phyloP scores from a whole-genome alignment of 768 basidiomycete species.

The Chalciporus pseudorubinellus region DNA sequence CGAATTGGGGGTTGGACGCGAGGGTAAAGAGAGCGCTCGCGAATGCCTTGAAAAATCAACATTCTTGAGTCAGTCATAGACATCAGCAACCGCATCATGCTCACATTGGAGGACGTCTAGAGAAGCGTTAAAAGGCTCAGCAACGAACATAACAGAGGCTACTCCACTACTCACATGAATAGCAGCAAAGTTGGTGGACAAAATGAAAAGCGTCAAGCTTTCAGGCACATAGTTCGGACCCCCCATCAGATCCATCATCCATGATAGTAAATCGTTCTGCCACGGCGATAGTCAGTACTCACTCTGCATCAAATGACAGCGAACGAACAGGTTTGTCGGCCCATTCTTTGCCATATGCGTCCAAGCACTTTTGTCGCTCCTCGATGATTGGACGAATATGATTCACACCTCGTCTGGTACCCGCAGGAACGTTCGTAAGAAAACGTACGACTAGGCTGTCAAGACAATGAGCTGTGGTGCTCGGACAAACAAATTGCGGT shows the following conservation, averaged over 20 bases:
- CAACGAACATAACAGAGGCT: too few species aligned
- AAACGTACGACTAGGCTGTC: conserved; percentile 19
- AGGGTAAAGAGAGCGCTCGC: neutral
- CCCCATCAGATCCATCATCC: conserved; percentile 25
- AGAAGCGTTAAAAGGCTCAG: neutral
- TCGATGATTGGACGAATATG: conserved; percentile 30
- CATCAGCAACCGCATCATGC: neutral
- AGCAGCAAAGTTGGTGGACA: conserved; percentile 14
- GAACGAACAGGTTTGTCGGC: conserved; percentile 33
- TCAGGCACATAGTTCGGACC: conserved; percentile 10
- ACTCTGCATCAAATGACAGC: neutral
- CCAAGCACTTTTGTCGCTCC: conserved; percentile 22
- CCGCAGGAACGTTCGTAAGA: conserved; percentile 3
- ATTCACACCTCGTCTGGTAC: conserved; percentile 1
- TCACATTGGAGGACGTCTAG: neutral
- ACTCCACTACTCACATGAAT: conserved; percentile 18
- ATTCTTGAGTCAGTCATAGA: too few species aligned
- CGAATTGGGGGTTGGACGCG: neutral
- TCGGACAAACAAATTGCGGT: neutral
- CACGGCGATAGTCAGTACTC: neutral
- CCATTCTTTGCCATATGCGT: conserved; percentile 27
- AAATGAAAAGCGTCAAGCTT: conserved; percentile 19
- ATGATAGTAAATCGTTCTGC: conserved; percentile 33
- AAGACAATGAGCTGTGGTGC: too few species aligned
- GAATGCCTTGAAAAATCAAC: too few species aligned